Base-by-base conservation (phyloP, 179 eudicot genomes). In the Patellifolia procumbens region DNA sequence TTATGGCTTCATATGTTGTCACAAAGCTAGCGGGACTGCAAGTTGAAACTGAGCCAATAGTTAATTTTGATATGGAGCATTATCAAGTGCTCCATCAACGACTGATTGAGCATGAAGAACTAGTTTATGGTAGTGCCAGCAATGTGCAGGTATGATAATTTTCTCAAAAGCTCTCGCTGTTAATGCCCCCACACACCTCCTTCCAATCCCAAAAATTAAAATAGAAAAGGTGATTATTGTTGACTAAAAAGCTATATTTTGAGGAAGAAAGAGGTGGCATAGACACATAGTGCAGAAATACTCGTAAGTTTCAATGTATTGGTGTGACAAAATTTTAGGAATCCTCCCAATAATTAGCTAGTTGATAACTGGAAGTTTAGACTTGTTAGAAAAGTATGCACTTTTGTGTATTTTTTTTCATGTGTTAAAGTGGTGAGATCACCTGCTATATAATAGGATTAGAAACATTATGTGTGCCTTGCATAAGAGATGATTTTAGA, bases 51-150 rank as follows among this genome's bases (percentile, higher is more conserved):
- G 99, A 95, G 85, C 97, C 99, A 35, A 82, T 95, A 63, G 97
- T 95, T 77, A 90, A 85, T 83, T 90, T 95, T 84, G 96, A 91
- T 81, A 81, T 75, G 88, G 97, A 95, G 82, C 99, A 93, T 82
- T 95, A 95, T 72, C 87, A 74, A 3, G 82, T 84, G 71, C 92
- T 95, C 60, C 97, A 90, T 87, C 97, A 93, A 76, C 99, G 99
- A 61, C 90, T 95, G 68, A 86, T 93, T 84, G 99, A 95, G 89
- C 97, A 95, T 51, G 99, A 93, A 80, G 99, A 95, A 77, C 73
- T 90, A 73, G 85, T 90, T 53, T 91, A 86, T 81, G 97, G 99
- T 53, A 87, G 93, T 82, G 79, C 99, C 34, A 74, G 70, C 79
- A 88, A 88, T 72, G 99, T 93, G 61, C 91, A 95, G 93, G 99